These are phyloP conservation scores for Hypoxylon sp. DNA, from an alignment of 2,329 filamentous ascomycete genomes.

Conservation along the genomic window DNA sequence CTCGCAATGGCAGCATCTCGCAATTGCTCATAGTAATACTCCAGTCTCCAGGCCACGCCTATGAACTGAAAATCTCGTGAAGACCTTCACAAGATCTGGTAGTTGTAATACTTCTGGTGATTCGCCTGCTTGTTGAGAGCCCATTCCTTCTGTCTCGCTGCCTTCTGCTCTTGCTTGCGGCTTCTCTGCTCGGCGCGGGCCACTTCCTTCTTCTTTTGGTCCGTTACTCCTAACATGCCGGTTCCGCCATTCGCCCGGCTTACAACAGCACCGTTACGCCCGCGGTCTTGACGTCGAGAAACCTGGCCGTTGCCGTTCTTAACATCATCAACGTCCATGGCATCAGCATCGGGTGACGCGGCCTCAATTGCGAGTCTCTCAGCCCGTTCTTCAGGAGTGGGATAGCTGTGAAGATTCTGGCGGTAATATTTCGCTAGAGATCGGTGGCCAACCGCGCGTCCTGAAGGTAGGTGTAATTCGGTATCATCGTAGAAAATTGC, in stretches of 20 bases:
- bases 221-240: constrained; percentile 83
- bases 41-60: neutral
- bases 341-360: constrained; percentile 53
- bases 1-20: constrained; percentile 12
- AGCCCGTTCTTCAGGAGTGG: constrained; percentile 81
- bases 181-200: constrained; percentile 77
- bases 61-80: constrained; percentile 15
- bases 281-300: constrained; percentile 56
- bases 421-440: constrained; percentile 90
- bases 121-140: constrained; percentile 81
- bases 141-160: constrained; percentile 75
- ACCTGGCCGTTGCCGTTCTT: constrained; percentile 53
- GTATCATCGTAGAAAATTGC: constrained; percentile 93
- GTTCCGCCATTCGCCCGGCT: constrained; percentile 79
- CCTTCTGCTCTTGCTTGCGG: constrained; percentile 73
- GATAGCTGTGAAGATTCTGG: constrained; percentile 91
- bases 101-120: constrained; percentile 76
- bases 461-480: constrained; percentile 92
- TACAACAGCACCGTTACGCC: constrained; percentile 69
- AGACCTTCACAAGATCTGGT: constrained; percentile 56
- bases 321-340: constrained; percentile 56
- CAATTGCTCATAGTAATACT: constrained; percentile 8
- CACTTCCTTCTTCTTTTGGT: constrained; percentile 80
- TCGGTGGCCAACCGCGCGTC: constrained; percentile 89
- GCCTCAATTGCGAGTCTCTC: constrained; percentile 74